A percentile compares a stretch with the other conserved stretches of the same genome.
Conservation (phyloP, 768 basidiomycete genomes). For the Auriscalpium microsporum region DNA sequence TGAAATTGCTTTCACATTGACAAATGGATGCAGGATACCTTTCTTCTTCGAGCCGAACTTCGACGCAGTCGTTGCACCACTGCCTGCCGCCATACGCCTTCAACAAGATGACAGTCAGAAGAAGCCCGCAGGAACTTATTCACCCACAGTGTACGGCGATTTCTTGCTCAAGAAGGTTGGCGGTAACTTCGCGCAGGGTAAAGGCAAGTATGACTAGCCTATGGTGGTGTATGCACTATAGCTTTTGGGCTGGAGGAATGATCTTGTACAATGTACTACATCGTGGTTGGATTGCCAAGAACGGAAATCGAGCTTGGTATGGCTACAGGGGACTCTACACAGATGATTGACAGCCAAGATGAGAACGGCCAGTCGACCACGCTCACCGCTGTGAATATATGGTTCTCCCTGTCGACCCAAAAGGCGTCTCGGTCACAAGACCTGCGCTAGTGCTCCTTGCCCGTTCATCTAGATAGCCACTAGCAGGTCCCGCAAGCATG, state of each 20-base stretch:
- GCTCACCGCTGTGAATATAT: slow-evolving; percentile 15
- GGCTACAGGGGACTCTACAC: too few relatives aligned
- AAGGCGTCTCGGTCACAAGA: slow-evolving; percentile 2
- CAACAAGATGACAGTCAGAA: slow-evolving; percentile 22
- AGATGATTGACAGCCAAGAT: too few relatives aligned
- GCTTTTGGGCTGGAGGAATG: too few relatives aligned
- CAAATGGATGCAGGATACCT: slow-evolving; percentile 47
- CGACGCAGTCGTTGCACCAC: slow-evolving; percentile 55
- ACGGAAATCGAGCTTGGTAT: too few relatives aligned
- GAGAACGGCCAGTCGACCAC: too few relatives aligned
- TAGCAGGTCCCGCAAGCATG: slow-evolving; percentile 13
- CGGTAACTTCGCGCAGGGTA: slow-evolving; percentile 52
- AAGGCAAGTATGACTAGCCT: slow-evolving; percentile 25
- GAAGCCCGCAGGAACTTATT: slow-evolving; percentile 22
- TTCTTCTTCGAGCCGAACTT: slow-evolving; percentile 96
- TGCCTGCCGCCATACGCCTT: slow-evolving; percentile 49
- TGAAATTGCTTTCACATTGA: neutral
- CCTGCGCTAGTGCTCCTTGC: neutral
- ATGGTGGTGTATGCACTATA: neutral
- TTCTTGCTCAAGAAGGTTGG: slow-evolving; percentile 69
- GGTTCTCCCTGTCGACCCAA: slow-evolving; percentile 14
- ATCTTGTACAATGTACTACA: too few relatives aligned
- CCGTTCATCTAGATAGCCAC: slow-evolving; percentile 11
- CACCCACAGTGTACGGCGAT: slow-evolving; percentile 65
- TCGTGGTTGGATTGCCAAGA: too few relatives aligned